These are phyloP conservation scores for Casuarina cunninghamiana DNA, from an alignment of 306 rosid genomes.

Conservation along the genomic window DNA sequence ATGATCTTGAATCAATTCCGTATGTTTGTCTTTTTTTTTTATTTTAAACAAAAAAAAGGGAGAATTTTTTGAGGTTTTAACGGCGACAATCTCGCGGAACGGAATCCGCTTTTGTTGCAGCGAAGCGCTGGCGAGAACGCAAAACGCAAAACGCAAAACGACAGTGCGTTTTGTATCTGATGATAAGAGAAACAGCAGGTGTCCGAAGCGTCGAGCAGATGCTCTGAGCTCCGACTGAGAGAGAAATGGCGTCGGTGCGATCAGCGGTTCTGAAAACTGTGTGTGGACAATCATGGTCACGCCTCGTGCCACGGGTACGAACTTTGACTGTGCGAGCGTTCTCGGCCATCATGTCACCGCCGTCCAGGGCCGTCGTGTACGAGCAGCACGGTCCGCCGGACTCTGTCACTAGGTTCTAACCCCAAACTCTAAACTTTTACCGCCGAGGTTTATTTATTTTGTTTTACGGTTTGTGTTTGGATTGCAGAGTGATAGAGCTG, in stretches of 20 bases:
- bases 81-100: no score
- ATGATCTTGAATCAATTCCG: no score
- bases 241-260: constrained; percentile 43
- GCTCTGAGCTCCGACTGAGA: background rate
- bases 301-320: constrained; percentile 17
- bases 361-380: constrained; percentile 87
- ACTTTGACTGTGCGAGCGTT: constrained; percentile 40
- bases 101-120: no score
- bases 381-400: constrained; percentile 78
- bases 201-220: background rate
- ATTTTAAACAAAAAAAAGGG: no score
- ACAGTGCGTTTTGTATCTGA: background rate
- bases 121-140: no score
- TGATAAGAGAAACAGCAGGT: background rate
- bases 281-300: background rate
- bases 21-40: no score
- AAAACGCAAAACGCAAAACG: no score
- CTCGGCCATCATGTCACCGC: constrained; percentile 68
- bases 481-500: constrained; percentile 52
- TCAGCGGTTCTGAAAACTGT: constrained; percentile 32
- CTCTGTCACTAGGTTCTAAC: constrained; percentile 47
- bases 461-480: background rate
- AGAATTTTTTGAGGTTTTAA: no score
- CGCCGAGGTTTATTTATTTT: background rate
- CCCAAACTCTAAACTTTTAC: background rate